phyloP scores from a whole-genome alignment of 495 filamentous ascomycete species.

The Aspergillus sparsus region DNA sequence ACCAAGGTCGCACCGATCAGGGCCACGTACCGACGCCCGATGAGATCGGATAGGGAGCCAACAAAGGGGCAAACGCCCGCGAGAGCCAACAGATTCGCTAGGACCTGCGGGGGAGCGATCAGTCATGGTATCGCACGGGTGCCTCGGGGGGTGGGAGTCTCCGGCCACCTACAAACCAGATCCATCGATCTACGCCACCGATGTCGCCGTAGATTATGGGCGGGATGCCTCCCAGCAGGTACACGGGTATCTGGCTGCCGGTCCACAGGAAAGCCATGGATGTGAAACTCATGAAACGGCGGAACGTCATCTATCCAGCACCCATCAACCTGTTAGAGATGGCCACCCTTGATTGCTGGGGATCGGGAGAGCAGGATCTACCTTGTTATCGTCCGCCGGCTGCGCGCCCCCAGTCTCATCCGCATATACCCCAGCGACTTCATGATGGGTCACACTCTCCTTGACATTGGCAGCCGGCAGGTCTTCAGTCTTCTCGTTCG shows the following conservation, averaged over 20 bases:
- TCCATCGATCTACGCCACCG: slow-evolving; percentile 65
- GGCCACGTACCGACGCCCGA: slow-evolving; percentile 68
- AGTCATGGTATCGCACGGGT: no score
- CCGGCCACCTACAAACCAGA: slow-evolving; percentile 64
- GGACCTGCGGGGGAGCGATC: slow-evolving; percentile 41
- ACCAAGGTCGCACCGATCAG: slow-evolving; percentile 59
- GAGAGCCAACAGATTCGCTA: slow-evolving; percentile 67
- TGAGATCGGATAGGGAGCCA: slow-evolving; percentile 66
- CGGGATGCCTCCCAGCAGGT: slow-evolving; percentile 62
- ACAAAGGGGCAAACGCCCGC: slow-evolving; percentile 73
- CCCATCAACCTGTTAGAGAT: no score
- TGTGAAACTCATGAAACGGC: slow-evolving; percentile 58
- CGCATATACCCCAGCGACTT: no score
- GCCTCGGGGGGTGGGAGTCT: no score
- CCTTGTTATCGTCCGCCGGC: no score
- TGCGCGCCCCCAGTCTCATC: no score
- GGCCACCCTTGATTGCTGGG: no score
- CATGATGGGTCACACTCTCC: no score
- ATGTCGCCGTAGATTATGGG: slow-evolving; percentile 67
- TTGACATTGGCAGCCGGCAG: no score
- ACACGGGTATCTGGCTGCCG: slow-evolving; percentile 64
- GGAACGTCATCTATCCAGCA: slow-evolving; percentile 62
- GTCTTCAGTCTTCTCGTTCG: no score
- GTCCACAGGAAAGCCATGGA: slow-evolving; percentile 69
- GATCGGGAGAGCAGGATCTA: no score